Conservation (phyloP, 2,329 filamentous ascomycete species). For the Ophiocordyceps camponoti-rufipedis region DNA sequence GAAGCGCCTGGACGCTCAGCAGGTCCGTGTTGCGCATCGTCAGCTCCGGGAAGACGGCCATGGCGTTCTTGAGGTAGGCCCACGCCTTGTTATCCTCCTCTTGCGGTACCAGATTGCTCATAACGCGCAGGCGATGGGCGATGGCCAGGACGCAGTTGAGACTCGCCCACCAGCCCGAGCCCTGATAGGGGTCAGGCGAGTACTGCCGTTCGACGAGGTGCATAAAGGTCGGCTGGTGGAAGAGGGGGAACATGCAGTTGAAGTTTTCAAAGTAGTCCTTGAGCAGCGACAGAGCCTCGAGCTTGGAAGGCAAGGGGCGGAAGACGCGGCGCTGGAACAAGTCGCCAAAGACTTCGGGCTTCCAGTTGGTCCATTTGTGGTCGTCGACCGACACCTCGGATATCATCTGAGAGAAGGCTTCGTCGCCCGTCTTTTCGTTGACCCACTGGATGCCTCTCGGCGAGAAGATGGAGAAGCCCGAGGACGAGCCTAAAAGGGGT, state of each 20-base stretch:
- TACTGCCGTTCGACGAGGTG: constrained; percentile 91
- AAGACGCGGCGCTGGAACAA: constrained; percentile 77
- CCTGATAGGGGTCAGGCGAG: constrained; percentile 78
- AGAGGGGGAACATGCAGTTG: constrained; percentile 96
- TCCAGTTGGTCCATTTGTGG: constrained; percentile 95
- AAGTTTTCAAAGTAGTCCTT: constrained; percentile 97
- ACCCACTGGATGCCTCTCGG: constrained; percentile 98
- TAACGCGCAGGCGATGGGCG: constrained; percentile 76
- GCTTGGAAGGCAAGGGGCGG: constrained; percentile 63
- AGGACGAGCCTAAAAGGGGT: constrained; percentile 58
- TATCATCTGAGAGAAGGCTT: constrained; percentile 89
- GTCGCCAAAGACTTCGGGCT: constrained; percentile 90
- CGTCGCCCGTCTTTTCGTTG: constrained; percentile 92
- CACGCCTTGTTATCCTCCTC: constrained; percentile 92
- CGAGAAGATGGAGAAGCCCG: constrained; percentile 96
- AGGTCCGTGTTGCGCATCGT: constrained; percentile 94
- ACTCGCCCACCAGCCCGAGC: constrained; percentile 96
- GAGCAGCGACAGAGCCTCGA: constrained; percentile 73
- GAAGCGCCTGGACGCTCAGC: constrained; percentile 78
- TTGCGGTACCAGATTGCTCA: constrained; percentile 80
- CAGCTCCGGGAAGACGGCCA: constrained; percentile 81
- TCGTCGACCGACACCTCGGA: constrained; percentile 78
- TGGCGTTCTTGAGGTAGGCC: constrained; percentile 90
- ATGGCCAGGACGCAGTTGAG: constrained; percentile 90
- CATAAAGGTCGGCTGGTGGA: constrained; percentile 97